phyloP scores from a whole-genome alignment of 1,284 basidiomycete species.

The Cryptococcus sp. region DNA sequence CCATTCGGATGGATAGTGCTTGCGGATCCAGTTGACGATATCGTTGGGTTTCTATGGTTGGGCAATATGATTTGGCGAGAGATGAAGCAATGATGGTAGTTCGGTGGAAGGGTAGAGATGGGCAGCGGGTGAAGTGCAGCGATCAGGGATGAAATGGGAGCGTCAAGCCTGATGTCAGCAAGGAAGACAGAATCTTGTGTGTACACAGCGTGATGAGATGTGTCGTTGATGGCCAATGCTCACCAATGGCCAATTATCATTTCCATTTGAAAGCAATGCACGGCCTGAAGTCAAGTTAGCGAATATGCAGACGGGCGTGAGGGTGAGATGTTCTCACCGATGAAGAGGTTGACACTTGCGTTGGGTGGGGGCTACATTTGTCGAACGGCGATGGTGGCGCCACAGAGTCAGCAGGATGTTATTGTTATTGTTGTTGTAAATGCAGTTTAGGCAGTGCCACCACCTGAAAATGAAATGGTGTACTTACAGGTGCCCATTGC shows the following conservation, averaged over 20 bases:
- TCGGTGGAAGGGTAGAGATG: no score
- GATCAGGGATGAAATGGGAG: no score
- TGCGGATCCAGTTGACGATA: constrained; percentile 52
- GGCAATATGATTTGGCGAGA: constrained; percentile 2
- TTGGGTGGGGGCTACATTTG: constrained; percentile 47
- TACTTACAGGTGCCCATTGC: constrained; percentile 48
- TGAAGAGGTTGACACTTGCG: constrained; percentile 51
- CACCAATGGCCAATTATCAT: constrained; percentile 53
- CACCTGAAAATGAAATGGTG: not conserved
- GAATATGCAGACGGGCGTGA: not conserved
- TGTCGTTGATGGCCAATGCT: constrained; percentile 10
- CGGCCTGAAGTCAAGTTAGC: constrained; percentile 27
- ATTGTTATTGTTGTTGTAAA: not conserved
- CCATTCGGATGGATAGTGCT: constrained; percentile 52
- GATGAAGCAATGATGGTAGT: not conserved
- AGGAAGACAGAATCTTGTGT: not conserved
- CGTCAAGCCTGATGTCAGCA: not conserved
- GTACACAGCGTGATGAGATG: not conserved
- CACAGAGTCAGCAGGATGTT: constrained; percentile 11
- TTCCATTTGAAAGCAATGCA: constrained; percentile 48
- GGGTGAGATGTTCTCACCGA: constrained; percentile 31
- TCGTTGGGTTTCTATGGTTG: constrained; percentile 51
- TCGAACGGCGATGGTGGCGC: constrained; percentile 19
- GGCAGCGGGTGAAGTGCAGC: no score
- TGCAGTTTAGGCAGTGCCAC: constrained; percentile 23